Conservation (phyloP, 164 flowering plant species). For the Magnolia officinalis region DNA sequence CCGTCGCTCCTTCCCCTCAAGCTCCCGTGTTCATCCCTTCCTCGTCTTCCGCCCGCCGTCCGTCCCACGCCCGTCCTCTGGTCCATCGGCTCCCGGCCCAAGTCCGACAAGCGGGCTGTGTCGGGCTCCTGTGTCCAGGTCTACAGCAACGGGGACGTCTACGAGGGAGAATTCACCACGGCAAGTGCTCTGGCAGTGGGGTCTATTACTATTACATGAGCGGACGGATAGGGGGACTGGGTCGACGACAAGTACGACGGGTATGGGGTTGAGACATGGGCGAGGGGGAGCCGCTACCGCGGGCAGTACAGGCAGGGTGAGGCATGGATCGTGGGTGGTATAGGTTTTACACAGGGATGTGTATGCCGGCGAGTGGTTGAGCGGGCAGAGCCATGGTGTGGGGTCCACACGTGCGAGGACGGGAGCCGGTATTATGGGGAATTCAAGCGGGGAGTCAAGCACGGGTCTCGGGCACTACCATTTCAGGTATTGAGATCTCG, state of each 20-base stretch:
- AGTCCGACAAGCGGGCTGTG: constrained; percentile 27
- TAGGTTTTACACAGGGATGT: constrained; percentile 80
- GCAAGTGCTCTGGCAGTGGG: constrained; percentile 83
- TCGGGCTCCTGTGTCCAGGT: constrained; percentile 64
- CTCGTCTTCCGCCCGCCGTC: not conserved
- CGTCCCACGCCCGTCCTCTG: constrained; percentile 44
- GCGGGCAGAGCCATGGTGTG: constrained; percentile 81
- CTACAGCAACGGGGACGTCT: constrained; percentile 66
- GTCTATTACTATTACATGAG: constrained; percentile 70
- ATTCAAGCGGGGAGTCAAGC: constrained; percentile 86
- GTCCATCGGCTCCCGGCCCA: constrained; percentile 72
- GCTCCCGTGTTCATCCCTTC: constrained; percentile 9
- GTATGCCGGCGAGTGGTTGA: constrained; percentile 80
- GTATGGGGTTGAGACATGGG: constrained; percentile 86
- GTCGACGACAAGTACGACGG: constrained; percentile 79
- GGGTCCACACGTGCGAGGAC: constrained; percentile 71
- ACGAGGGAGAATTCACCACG: constrained; percentile 83
- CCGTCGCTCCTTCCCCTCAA: constrained; percentile 33
- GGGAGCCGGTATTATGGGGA: constrained; percentile 79
- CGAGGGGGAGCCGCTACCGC: constrained; percentile 69
- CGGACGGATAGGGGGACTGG: constrained; percentile 86
- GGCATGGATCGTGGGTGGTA: constrained; percentile 80
- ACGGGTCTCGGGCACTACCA: constrained; percentile 79
- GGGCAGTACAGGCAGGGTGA: constrained; percentile 85
- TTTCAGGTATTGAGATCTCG: constrained; percentile 50